phyloP scores from a whole-genome alignment of 108 stramenopile genomes.

The Pseudonitzschia multiseries region DNA sequence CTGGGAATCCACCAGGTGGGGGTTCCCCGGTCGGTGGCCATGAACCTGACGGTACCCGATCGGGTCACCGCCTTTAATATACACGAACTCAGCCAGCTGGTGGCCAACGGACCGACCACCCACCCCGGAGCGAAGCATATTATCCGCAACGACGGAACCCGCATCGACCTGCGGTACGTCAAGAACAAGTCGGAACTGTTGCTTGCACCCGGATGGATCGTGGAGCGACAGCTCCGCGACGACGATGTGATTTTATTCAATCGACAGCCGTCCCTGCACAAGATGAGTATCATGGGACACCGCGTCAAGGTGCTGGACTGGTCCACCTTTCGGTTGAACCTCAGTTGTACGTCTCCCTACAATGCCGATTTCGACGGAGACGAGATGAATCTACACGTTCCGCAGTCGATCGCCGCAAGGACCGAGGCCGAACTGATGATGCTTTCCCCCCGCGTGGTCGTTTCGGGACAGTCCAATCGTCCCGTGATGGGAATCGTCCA shows the following conservation, averaged over 20 bases:
- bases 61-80: conserved; percentile 96
- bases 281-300: conserved; percentile 99
- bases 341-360: conserved; percentile 98
- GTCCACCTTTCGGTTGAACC: conserved; percentile 98
- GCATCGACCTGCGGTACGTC: conserved; percentile 94
- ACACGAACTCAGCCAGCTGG: conserved; percentile 78
- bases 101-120: conserved; percentile 92
- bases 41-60: conserved; percentile 97
- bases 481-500: conserved; percentile 99
- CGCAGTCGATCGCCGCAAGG: conserved; percentile 93
- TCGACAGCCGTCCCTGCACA: conserved; percentile 98
- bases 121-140: conserved; percentile 98
- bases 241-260: conserved; percentile 98
- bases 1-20: conserved; percentile 99
- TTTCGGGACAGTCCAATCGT: conserved; percentile 96
- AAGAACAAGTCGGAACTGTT: conserved; percentile 91
- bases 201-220: conserved; percentile 94
- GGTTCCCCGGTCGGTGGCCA: conserved; percentile 94
- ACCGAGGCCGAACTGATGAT: conserved; percentile 98
- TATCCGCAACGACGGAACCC: conserved; percentile 92
- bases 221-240: conserved; percentile 96
- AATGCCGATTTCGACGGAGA: conserved; percentile 99
- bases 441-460: conserved; percentile 94
- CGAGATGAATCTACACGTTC: conserved; percentile 99
- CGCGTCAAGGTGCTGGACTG: conserved; percentile 97